Conservation (phyloP, 2,329 filamentous ascomycete genomes). For the Leptoxyphium fumago region DNA sequence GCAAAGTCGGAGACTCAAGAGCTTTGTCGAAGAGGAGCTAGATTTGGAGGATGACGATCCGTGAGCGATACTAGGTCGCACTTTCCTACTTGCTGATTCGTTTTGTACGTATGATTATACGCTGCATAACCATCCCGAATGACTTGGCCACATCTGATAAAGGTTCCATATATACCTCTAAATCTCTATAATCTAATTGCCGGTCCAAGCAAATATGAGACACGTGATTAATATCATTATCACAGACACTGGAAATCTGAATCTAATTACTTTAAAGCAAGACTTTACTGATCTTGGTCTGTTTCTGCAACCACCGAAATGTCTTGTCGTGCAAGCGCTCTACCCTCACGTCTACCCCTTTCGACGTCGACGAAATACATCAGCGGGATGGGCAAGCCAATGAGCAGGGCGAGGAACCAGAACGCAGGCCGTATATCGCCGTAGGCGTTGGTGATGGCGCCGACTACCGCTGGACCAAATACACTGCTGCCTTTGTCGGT, state of each 20-base stretch:
- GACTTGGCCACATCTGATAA: too few species aligned
- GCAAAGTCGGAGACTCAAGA: conserved; percentile 12
- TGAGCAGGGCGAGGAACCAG: conserved; percentile 76
- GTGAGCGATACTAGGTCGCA: background rate
- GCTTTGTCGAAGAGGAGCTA: conserved; percentile 12
- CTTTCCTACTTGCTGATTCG: too few species aligned
- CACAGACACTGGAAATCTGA: too few species aligned
- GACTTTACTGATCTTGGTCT: too few species aligned
- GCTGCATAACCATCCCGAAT: too few species aligned
- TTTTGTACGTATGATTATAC: too few species aligned
- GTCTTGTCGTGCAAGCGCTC: conserved; percentile 23
- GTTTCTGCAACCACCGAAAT: background rate
- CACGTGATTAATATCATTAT: too few species aligned
- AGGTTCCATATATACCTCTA: too few species aligned
- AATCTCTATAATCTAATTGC: too few species aligned
- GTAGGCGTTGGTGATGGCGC: conserved; percentile 66
- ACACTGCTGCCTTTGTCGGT: conserved; percentile 92
- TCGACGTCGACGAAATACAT: conserved; percentile 79
- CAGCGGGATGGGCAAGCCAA: conserved; percentile 69
- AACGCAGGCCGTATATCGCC: conserved; percentile 52
- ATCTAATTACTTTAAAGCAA: too few species aligned
- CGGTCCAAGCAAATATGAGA: too few species aligned
- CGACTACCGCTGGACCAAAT: conserved; percentile 89
- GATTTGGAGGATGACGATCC: conserved; percentile 1
- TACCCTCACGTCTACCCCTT: conserved; percentile 28